Base-by-base conservation (phyloP, 768 basidiomycete species). In the Lactarius akahatsu region DNA sequence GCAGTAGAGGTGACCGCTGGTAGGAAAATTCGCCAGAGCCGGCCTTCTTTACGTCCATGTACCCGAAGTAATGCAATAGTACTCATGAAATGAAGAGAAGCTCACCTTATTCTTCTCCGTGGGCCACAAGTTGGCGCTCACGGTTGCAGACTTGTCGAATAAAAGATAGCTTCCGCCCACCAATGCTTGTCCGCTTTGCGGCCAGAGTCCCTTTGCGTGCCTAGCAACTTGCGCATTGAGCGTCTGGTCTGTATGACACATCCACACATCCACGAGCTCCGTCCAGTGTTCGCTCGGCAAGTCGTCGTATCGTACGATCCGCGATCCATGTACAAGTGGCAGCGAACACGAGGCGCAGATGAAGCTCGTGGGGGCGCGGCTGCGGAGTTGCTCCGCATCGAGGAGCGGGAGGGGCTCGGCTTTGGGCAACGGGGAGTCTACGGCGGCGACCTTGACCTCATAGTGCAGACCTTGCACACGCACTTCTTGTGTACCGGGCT, bases 261-360 rank as follows among this genome's bases (percentile, higher is more conserved):
- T 94, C 96, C 96, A 98, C 8, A 95, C 90, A 69, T 98, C 96
- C 23, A 98, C 86, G 18, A 98, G 86, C 75, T 98, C 96, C 69
- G 94, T 90, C 96, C 96, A 98, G 72, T 98, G 90, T 74, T 98
- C 96, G 4, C 92, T 95, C 3, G 96, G 96, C 15, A 98, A 80
- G 73, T 97, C 95, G 45, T 88, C 85, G 76, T 91, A 98, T 55
- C 76, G 78, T 30, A 66, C 68, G 23, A 85, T 74, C 50, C 76
- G 78, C 6, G 84, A 76, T 0, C 82, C 77, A 43, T 88, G 82
- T 15, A 82, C 75, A 40, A 96, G 77, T 13, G 90, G 88, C 11
- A 92, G 79, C 3, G 90, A 89, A 73, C 94, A 96, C 1, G 88
- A 89, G 3, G 88, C 79, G 72, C 94, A 96, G 16, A 85, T 82